Base-by-base conservation (phyloP, 2,329 filamentous ascomycete genomes). In the Mollisiaceae sp. region DNA sequence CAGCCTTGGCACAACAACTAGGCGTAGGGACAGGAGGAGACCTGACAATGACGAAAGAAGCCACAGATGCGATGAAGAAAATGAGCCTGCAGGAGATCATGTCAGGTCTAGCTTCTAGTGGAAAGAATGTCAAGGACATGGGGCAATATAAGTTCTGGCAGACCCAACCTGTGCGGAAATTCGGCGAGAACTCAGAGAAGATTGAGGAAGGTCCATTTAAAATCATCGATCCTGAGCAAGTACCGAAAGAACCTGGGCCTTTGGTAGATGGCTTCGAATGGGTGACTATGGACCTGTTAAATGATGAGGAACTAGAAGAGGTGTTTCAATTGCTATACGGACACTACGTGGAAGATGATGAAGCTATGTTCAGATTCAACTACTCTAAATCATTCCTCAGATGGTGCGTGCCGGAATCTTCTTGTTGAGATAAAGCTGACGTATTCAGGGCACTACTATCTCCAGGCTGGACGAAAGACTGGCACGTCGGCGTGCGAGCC, bases 131-230 rank as follows among this genome's bases (percentile, higher is more conserved):
- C 73, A 97, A 97, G 82, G 94, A 97, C 76, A 97, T 97, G 93
- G 93, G 90, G 8, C 92, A 90, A 65, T 97, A 98, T 85, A 97
- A 97, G 80, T 99, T 99, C 82, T 99, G 95, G 95, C 89, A 93
- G 78, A 99, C 95, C 56, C 95, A 99, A 79, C 95, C 95, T 0
- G 95, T 99, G 65, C 91, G 92, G 59, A 90, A 89, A 75, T 97
- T 98, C 75, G 89, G 86, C 73, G 82, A 89, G 77, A 78, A 85
- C 60, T 79, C 82, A 65, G 81, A 84, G 69, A 76, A 79, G 43
- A 74, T 88, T 58, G 82, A 88, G 69, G 94, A 98, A 74, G 95
- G 95, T 0, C 93, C 94, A 0, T 91, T 99, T 76, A 91, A 90
- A 79, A 81, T 89, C 20, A 91, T 94, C 74, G 90, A 91, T 66